Base-by-base conservation (phyloP, 352 stramenopile genomes). In the Phytophthora syringae region DNA sequence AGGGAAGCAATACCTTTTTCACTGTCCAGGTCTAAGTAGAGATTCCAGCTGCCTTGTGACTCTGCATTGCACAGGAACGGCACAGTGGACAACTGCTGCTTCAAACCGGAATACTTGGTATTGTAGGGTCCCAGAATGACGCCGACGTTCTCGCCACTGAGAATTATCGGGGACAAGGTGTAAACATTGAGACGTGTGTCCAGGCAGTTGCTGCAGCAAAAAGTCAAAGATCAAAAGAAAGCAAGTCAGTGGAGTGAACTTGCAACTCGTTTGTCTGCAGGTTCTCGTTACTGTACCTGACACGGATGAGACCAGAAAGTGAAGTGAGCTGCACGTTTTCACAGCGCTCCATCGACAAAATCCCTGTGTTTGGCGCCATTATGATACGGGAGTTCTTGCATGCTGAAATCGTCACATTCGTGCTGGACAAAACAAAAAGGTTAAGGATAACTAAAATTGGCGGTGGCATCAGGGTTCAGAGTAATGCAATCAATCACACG, bases 351-450 rank as follows among this genome's bases (percentile, higher is more conserved):
- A 99, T 84, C 16, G 93, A 93, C 20, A 98, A 74, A 50, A 98
- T 88, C 5, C 94, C 94, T 16, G 87, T 93, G 49, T 96, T 97
- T 21, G 95, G 94, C n/a, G 91, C 95, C n/a, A 95, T 86, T 42
- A 99, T 86, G 58, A 99, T 97, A 30, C 91, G 98, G 79, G 95
- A 98, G 67, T 98, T 97, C 56, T 95, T 96, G 72, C 94, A 98
- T 22, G 86, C 92, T 20, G 90, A 89, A 72, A 99, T 92, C 51
- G 89, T 98, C 43, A 96, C 93, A 76, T 98, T 92, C 40, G 83
- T 92, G 52, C 53, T 70, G 55, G n/a, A 34, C 63, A 59, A 25
- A 79, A 63, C 22, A 53, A 67, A 53, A 54, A 53, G 64, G 79
- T 90, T 82, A 89, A 92, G 80, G 80, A 80, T 36, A 67, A 61